These are phyloP conservation scores for Saussurea involucrata DNA, from an alignment of 129 eudicot genomes.

Conservation along the genomic window DNA sequence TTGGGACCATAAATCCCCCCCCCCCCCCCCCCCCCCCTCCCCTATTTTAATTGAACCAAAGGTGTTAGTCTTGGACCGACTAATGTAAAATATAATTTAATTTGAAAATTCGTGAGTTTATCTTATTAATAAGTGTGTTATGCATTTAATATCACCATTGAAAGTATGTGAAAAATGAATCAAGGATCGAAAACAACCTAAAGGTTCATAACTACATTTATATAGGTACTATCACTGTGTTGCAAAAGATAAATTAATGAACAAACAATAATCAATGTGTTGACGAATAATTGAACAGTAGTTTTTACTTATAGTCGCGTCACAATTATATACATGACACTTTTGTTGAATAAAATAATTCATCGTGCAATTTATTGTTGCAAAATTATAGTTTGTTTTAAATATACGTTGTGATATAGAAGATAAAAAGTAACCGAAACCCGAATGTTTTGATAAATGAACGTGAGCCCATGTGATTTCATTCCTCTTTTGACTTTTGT, in stretches of 20 bases:
- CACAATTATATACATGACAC: neutral
- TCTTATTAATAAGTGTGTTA: neutral
- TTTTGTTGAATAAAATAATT: neutral
- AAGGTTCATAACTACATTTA: neutral
- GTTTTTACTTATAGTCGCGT: neutral
- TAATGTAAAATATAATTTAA: neutral
- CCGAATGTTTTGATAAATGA: neutral
- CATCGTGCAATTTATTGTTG: neutral
- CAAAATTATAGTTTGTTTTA: neutral
- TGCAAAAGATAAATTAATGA: neutral
- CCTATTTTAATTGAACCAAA: neutral
- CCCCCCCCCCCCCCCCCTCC: neutral
- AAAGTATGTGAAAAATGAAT: neutral
- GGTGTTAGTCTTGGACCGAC: neutral
- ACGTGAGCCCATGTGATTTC: slow-evolving; percentile 1
- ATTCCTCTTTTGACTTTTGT: neutral
- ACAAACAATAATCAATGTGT: neutral
- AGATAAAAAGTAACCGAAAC: neutral
- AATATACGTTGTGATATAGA: neutral
- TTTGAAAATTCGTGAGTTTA: neutral
- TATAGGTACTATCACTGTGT: neutral
- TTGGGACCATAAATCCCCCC: neutral
- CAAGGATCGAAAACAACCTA: neutral
- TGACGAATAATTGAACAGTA: neutral
- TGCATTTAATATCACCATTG: neutral